Evolutionary conservation across 768 basidiomycete genomes (phyloP).

Genomic region (Leccinum barrowsii): DNA sequence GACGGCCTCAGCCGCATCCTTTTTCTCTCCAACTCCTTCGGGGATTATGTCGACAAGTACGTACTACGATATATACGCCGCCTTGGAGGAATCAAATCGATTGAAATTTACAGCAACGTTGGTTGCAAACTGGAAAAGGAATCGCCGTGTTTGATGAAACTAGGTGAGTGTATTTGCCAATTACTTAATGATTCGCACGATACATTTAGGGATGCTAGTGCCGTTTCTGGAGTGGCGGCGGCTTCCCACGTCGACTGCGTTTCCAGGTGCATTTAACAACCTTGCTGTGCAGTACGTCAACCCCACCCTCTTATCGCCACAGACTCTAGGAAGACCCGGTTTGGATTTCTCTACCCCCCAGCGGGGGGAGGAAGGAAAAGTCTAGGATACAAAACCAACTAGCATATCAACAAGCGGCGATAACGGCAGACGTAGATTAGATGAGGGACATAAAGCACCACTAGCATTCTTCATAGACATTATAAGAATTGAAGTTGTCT

Average conservation of each 20-base stretch:
- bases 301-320: conserved; percentile 18
- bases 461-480: conserved; percentile 65
- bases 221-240: conserved; percentile 44
- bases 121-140: conserved; percentile 45
- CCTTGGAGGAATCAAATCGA: neutral
- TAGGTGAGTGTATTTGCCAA: conserved; percentile 42
- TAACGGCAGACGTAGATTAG: conserved; percentile 24
- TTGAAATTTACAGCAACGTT: conserved; percentile 43
- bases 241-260: conserved; percentile 47
- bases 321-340: neutral
- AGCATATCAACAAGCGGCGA: conserved; percentile 28
- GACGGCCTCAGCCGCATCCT: conserved; percentile 45
- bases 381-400: conserved; percentile 29
- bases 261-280: conserved; percentile 67
- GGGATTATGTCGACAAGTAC: conserved; percentile 67
- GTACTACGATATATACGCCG: conserved; percentile 14
- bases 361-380: neutral
- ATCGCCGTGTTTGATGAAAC: conserved; percentile 50
- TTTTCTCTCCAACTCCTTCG: conserved; percentile 62
- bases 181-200: conserved; percentile 6
- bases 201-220: conserved; percentile 34
- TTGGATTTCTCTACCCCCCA: neutral
- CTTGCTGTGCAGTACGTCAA: conserved; percentile 53
- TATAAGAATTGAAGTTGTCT: conserved; percentile 45
- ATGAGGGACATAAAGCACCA: conserved; percentile 23